Conservation (phyloP, 2,329 filamentous ascomycete genomes). For the Torrubiellomyces zombiae region DNA sequence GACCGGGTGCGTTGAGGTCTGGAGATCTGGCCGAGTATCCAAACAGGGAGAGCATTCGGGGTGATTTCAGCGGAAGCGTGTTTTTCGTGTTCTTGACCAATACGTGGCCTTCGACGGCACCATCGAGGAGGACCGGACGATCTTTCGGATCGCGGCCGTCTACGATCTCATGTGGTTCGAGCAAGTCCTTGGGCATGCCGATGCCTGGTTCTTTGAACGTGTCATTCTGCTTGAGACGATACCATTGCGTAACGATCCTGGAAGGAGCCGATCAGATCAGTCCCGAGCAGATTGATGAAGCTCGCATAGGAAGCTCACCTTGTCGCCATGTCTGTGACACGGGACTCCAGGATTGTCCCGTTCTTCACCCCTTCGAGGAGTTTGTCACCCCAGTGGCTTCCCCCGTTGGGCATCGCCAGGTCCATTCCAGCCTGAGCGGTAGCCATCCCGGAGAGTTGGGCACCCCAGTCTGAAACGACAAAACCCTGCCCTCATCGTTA, state of each 20-base stretch:
- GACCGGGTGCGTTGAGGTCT: constrained; percentile 22
- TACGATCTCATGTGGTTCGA: constrained; percentile 31
- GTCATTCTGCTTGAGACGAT: constrained; percentile 34
- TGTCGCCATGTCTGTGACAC: constrained; percentile 46
- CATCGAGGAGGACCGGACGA: constrained; percentile 26
- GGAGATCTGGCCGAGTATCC: constrained; percentile 40
- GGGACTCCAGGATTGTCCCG: constrained; percentile 35
- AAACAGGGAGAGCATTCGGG: constrained; percentile 38
- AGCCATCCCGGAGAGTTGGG: constrained; percentile 46
- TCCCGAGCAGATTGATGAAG: background rate
- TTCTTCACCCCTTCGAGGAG: constrained; percentile 42
- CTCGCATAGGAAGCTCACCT: constrained; percentile 12
- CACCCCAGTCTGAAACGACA: constrained; percentile 51
- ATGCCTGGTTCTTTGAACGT: constrained; percentile 28
- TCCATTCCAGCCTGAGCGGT: constrained; percentile 50
- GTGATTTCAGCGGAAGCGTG: constrained; percentile 34
- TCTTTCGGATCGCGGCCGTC: constrained; percentile 34
- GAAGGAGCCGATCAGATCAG: background rate
- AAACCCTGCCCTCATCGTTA: constrained; percentile 32
- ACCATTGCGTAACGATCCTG: constrained; percentile 36
- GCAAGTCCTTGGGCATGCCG: constrained; percentile 33
- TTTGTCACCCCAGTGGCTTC: constrained; percentile 30
- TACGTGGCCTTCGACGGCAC: constrained; percentile 46
- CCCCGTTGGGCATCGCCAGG: constrained; percentile 46
- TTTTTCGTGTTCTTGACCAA: constrained; percentile 43